Conservation (phyloP, 306 rosid genomes). For the Vigna radiata region DNA sequence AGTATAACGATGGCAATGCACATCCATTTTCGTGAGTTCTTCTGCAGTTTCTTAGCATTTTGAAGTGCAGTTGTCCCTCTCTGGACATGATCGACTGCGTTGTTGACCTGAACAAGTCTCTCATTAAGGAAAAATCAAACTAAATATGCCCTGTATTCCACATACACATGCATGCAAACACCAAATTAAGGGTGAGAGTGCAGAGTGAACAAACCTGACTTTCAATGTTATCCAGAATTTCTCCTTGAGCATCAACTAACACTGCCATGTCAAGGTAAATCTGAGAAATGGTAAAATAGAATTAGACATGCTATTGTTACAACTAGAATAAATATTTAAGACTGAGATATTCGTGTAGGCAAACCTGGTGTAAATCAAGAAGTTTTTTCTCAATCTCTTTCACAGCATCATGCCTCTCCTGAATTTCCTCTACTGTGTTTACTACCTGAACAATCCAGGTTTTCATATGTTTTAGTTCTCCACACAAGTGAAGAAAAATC, state of each 20-base stretch:
- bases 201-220: conserved; percentile 71
- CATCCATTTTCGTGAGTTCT: conserved; percentile 84
- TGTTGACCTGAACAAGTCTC: conserved; percentile 72
- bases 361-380: conserved; percentile 94
- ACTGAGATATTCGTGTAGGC: conserved; percentile 12
- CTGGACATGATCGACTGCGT: conserved; percentile 76
- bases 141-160: conserved; percentile 42
- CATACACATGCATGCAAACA: conserved; percentile 33
- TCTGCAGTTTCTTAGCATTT: conserved; percentile 91
- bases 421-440: conserved; percentile 92
- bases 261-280: conserved; percentile 95
- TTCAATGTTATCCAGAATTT: conserved; percentile 89
- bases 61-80: conserved; percentile 82
- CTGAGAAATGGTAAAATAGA: conserved; percentile 50
- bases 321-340: conserved; percentile 9
- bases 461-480: conserved; percentile 30
- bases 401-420: conserved; percentile 91
- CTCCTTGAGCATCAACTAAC: conserved; percentile 93
- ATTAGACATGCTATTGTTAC: conserved; percentile 18
- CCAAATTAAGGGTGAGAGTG: conserved; percentile 29
- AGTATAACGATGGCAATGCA: conserved; percentile 85
- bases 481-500: background rate
- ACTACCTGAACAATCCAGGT: conserved; percentile 62
- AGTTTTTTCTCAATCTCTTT: conserved; percentile 95
- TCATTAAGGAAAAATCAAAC: conserved; percentile 53